Evolutionary conservation across 2,329 filamentous ascomycete genomes (phyloP), one percentile per base, ranked within the genome.

Genomic region (Monilinia aucupariae): DNA sequence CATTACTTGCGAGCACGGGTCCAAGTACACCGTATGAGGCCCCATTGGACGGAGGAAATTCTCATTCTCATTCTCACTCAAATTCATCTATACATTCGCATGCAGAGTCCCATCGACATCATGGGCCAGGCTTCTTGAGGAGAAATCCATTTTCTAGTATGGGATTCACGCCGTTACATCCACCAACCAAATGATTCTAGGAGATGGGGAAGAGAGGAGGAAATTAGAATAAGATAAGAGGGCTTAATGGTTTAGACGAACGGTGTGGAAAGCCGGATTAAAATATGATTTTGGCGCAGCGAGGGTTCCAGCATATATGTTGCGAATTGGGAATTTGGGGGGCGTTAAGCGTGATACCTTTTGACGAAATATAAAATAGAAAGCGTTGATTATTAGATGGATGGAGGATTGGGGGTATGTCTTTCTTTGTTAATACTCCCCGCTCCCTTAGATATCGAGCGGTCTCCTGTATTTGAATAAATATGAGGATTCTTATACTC

Each of bases 121-220:
- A 62, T 12, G 61, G 54, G 41, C 37, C 61, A 6, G 34, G 56
- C 8, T 63, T 59, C n/a, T 27, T 51, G 27, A 50, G 61, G 30
- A 65, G 65, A 43, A 68, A 69, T 58, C 68, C 65, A 17, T 63
- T 69, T 25, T 63, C 64, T 12, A 69, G 53, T 22, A 66, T 71
- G 53, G 70, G 69, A n/a, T 70, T 72, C 43, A 71, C 68, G 45
- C 69, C 70, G 50, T 67, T 72, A n/a, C 64, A 68, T 59, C 59
- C 66, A 32, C 67, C 70, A 17, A 51, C 67, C 54, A 67, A 27
- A 62, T 55, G 32, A 63, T 67, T 45, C 41, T 64, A 0, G 66
- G 67, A 2, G 71, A 71, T 45, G 58, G 63, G 1, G 71, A 72
- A 32, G 70, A 71, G 51, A 62, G 69, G 54, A 68, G 71, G 58